phyloP scores from a whole-genome alignment of 176 grass and related monocot species.

The Paspalum notatum region DNA sequence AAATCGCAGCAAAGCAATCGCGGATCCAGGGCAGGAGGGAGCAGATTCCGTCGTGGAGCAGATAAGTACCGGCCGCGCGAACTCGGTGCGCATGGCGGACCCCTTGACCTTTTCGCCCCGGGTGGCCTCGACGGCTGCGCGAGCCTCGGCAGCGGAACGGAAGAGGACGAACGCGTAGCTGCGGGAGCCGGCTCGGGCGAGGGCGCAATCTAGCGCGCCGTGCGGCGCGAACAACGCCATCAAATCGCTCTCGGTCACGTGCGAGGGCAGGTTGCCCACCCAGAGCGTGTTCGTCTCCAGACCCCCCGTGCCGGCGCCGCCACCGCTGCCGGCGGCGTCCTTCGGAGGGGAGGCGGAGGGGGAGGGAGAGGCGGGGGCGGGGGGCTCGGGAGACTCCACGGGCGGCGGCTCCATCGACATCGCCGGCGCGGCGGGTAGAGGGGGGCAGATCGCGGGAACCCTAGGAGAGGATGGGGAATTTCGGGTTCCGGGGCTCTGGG shows the following conservation, averaged over 20 bases:
- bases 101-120: constrained; percentile 60
- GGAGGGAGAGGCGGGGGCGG: not conserved
- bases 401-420: constrained; percentile 42
- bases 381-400: not conserved
- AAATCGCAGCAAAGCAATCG: not conserved
- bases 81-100: constrained; percentile 57
- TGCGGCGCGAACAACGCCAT: constrained; percentile 49
- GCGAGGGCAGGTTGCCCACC: constrained; percentile 65
- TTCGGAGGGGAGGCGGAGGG: constrained; percentile 33
- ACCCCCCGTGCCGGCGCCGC: not conserved
- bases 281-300: constrained; percentile 62
- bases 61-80: constrained; percentile 66
- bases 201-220: constrained; percentile 74
- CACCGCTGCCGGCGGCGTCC: constrained; percentile 18
- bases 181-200: constrained; percentile 54
- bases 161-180: constrained; percentile 89
- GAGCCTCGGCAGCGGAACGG: constrained; percentile 51
- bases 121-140: constrained; percentile 57
- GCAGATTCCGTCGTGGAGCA: constrained; percentile 1
- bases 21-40: not conserved
- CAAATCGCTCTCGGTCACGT: constrained; percentile 55
- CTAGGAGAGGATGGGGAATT: constrained; percentile 17
- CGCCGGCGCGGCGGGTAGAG: not conserved
- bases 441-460: constrained; percentile 1
- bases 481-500: not conserved